phyloP scores from a whole-genome alignment of 768 basidiomycete genomes.

The Dentipellis sp. region DNA sequence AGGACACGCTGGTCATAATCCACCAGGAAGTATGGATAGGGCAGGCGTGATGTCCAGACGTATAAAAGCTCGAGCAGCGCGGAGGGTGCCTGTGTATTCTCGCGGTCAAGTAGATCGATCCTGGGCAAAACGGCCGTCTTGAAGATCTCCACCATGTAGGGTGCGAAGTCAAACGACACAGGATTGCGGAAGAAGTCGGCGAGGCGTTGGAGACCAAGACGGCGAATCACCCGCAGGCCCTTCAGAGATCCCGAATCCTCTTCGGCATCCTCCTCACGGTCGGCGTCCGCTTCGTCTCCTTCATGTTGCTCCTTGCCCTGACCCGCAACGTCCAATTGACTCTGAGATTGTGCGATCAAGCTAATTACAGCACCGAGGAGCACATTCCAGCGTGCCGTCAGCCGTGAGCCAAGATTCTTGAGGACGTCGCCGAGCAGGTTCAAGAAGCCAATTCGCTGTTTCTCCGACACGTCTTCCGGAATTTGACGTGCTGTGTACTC shows the following conservation, averaged over 20 bases:
- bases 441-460: conserved; percentile 79
- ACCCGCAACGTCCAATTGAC: conserved; percentile 31
- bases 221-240: conserved; percentile 54
- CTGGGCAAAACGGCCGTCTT: conserved; percentile 73
- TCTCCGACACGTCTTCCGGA: conserved; percentile 31
- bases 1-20: conserved; percentile 60
- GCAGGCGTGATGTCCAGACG: conserved; percentile 55
- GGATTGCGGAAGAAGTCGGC: conserved; percentile 81
- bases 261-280: conserved; percentile 25
- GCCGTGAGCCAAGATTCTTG: conserved; percentile 68
- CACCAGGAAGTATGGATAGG: conserved; percentile 56
- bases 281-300: conserved; percentile 24
- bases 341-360: conserved; percentile 58
- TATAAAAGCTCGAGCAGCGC: conserved; percentile 80
- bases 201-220: conserved; percentile 77
- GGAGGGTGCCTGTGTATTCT: conserved; percentile 90
- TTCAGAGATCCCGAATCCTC: conserved; percentile 6
- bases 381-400: conserved; percentile 63
- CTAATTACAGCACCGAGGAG: conserved; percentile 63
- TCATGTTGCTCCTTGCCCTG: conserved; percentile 15
- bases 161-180: conserved; percentile 62
- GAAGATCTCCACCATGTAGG: conserved; percentile 64
- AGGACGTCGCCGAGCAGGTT: conserved; percentile 78
- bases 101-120: conserved; percentile 58
- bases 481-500: conserved; percentile 24